Evolutionary conservation across 2,329 filamentous ascomycete species (phyloP).

Genomic region (Magnaporthiopsis incrustans): DNA sequence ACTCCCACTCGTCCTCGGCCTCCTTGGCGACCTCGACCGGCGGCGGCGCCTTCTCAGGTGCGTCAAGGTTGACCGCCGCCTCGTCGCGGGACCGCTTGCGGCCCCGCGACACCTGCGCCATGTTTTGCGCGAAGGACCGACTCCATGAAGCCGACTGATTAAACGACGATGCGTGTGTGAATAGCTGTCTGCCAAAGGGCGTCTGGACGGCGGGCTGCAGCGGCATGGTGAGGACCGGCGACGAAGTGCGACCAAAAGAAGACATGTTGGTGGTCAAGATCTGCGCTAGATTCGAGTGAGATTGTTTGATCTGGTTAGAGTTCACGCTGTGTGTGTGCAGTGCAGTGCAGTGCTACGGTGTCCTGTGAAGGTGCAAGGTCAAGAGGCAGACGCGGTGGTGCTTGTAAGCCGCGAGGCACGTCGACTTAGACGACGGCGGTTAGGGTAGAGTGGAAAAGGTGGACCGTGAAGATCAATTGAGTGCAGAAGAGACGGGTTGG

Average conservation of each 20-base stretch:
- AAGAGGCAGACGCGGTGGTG: neutral
- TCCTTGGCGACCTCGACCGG: slow-evolving; percentile 37
- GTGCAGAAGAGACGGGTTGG: neutral
- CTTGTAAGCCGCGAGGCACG: neutral
- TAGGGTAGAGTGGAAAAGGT: neutral
- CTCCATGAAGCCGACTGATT: slow-evolving; percentile 25
- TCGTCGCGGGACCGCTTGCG: slow-evolving; percentile 74
- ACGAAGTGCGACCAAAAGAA: slow-evolving; percentile 35
- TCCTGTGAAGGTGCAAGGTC: neutral
- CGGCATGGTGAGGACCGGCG: slow-evolving; percentile 39
- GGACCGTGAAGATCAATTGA: neutral
- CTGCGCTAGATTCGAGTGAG: slow-evolving; percentile 20
- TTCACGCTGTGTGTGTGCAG: slow-evolving; percentile 13
- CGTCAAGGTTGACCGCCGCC: slow-evolving; percentile 58
- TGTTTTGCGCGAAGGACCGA: slow-evolving; percentile 19
- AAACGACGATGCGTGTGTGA: slow-evolving; percentile 30
- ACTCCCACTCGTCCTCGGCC: slow-evolving; percentile 57
- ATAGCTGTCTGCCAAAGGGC: slow-evolving; percentile 30
- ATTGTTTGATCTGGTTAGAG: slow-evolving; percentile 16
- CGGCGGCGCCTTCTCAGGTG: slow-evolving; percentile 40
- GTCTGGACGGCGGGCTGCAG: slow-evolving; percentile 33
- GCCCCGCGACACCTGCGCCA: slow-evolving; percentile 38
- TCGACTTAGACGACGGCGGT: neutral
- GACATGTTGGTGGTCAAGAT: slow-evolving; percentile 29
- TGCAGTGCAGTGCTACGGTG: slow-evolving; percentile 10